These are phyloP conservation scores for Diospyros lotus DNA, from an alignment of 148 eudicot genomes.

Conservation along the genomic window DNA sequence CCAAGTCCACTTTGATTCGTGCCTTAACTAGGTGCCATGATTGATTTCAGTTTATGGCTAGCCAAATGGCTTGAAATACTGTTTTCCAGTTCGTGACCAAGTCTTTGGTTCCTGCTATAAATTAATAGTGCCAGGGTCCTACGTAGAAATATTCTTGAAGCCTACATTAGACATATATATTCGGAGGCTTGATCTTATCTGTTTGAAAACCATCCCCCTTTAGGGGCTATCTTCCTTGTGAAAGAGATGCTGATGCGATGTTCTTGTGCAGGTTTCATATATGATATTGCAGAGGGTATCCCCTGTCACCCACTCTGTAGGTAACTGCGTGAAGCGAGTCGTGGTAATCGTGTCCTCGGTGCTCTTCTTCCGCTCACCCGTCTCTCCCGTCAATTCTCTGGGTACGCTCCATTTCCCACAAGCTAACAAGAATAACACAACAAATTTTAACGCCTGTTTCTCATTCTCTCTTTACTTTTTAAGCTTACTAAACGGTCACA, in stretches of 20 bases:
- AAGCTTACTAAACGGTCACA: not conserved
- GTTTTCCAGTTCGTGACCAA: too few species aligned
- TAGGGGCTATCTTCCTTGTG: not conserved
- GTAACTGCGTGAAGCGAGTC: constrained; percentile 94
- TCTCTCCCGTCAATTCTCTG: constrained; percentile 61
- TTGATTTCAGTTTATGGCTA: too few species aligned
- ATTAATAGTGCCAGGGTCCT: too few species aligned
- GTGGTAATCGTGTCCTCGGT: constrained; percentile 89
- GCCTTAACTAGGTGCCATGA: too few species aligned
- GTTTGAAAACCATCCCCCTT: not conserved
- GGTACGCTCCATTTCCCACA: constrained; percentile 40
- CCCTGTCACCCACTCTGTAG: constrained; percentile 88
- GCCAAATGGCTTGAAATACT: too few species aligned
- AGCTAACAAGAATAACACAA: not conserved
- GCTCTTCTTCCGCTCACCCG: constrained; percentile 78
- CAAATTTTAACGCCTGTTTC: not conserved
- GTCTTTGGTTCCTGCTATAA: too few species aligned
- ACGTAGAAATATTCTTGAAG: too few species aligned
- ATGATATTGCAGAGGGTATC: constrained; percentile 92
- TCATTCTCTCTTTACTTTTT: not conserved
- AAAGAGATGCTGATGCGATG: not conserved
- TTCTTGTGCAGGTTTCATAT: constrained; percentile 71
- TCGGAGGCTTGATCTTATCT: too few species aligned
- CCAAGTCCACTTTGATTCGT: too few species aligned
- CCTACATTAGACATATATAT: too few species aligned